A percentile compares a stretch with the other conserved stretches of the same genome.
Evolutionary conservation across 371 early-diverging fungal species (phyloP).

Genomic region (Syncephalastrum contaminatum): DNA sequence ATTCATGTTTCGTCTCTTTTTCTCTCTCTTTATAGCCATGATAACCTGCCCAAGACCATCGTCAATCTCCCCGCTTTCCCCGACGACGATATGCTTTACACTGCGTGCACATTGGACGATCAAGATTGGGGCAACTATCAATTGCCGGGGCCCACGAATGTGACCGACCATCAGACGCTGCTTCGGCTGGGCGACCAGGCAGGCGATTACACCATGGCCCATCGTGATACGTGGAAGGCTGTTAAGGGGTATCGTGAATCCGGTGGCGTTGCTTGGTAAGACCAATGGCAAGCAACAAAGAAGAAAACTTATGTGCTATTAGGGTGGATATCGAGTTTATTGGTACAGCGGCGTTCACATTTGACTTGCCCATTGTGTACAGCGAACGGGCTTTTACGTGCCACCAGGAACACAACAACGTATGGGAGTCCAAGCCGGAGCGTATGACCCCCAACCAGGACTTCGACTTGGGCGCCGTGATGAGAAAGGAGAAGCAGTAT

Average conservation of each 20-base stretch:
- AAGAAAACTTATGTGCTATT: background rate
- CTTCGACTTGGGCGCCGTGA: conserved; percentile 24
- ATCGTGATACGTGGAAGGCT: conserved; percentile 44
- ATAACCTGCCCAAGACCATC: conserved; percentile 35
- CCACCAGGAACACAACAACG: conserved; percentile 43
- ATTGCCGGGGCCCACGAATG: conserved; percentile 16
- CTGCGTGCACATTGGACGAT: conserved; percentile 28
- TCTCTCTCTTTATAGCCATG: conserved; percentile 19
- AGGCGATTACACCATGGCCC: conserved; percentile 49
- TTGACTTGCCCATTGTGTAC: conserved; percentile 33
- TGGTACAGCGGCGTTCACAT: conserved; percentile 35
- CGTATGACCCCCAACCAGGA: conserved; percentile 24
- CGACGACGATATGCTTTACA: conserved; percentile 36
- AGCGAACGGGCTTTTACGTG: conserved; percentile 34
- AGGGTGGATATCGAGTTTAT: conserved; percentile 49
- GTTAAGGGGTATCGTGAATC: conserved; percentile 40
- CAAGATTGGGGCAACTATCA: conserved; percentile 40
- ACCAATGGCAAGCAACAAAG: background rate
- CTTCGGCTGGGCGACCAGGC: conserved; percentile 39
- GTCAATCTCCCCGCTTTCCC: conserved; percentile 37
- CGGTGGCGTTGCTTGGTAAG: conserved; percentile 44
- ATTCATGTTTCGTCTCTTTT: too few species aligned
- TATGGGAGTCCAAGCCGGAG: conserved; percentile 36
- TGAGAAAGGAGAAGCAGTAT: conserved; percentile 22
- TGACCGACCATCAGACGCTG: conserved; percentile 28